A percentile compares a stretch with the other conserved stretches of the same genome.
phyloP scores from a whole-genome alignment of 768 basidiomycete species.

The Suillus clintonianus region DNA sequence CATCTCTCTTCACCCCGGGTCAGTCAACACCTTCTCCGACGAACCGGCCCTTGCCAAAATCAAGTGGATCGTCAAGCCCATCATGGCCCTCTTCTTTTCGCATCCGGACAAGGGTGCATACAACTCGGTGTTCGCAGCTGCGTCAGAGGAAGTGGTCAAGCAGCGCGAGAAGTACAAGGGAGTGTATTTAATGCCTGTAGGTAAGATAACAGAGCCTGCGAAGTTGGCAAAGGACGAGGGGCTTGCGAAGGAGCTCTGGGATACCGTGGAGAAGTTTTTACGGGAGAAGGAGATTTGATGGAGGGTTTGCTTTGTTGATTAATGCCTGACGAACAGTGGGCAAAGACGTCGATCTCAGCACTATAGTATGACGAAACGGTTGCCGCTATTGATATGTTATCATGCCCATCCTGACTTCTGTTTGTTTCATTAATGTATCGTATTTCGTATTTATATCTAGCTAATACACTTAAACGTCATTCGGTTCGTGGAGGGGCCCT shows the following conservation, averaged over 20 bases:
- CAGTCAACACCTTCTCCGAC: constrained; percentile 22
- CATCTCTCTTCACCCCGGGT: constrained; percentile 32
- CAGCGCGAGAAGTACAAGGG: constrained; percentile 23
- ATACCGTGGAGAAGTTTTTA: constrained; percentile 27
- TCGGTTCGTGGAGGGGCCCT: too few relatives aligned
- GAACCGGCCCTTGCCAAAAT: background rate
- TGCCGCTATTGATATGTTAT: too few relatives aligned
- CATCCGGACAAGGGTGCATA: constrained; percentile 25
- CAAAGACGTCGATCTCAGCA: too few relatives aligned
- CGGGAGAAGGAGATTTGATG: constrained; percentile 19
- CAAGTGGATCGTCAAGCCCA: constrained; percentile 19
- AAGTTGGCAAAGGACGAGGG: constrained; percentile 18
- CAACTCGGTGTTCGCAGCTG: constrained; percentile 32
- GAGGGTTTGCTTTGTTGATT: background rate
- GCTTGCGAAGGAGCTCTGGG: constrained; percentile 31
- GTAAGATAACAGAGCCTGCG: constrained; percentile 13
- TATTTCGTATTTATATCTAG: too few relatives aligned
- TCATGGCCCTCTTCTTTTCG: constrained; percentile 19
- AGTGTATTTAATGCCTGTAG: constrained; percentile 25
- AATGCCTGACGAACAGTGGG: too few relatives aligned
- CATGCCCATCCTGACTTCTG: too few relatives aligned
- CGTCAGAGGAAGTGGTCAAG: constrained; percentile 21
- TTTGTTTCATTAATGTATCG: too few relatives aligned
- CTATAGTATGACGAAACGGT: too few relatives aligned
- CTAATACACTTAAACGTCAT: too few relatives aligned